Evolutionary conservation across 495 filamentous ascomycete species (phyloP).

Genomic region (Neurospora sp.): DNA sequence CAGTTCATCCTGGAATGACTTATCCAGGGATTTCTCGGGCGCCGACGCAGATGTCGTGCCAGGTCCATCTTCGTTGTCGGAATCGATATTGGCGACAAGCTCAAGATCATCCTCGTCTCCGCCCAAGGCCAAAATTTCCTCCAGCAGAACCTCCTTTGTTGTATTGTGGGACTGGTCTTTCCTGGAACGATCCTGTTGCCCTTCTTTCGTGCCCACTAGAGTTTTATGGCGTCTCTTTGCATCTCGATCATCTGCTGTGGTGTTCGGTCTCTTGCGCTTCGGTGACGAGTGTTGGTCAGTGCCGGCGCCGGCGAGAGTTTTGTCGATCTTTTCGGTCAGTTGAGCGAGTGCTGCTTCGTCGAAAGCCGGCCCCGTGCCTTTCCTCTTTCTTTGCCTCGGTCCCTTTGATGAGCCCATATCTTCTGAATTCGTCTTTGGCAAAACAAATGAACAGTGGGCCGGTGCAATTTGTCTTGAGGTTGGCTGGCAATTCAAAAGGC

Average conservation of each 20-base stretch:
- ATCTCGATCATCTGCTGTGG: conserved; percentile 26
- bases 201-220: conserved; percentile 15
- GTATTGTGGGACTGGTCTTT: conserved; percentile 16
- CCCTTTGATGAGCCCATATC: conserved; percentile 15
- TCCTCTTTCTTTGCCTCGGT: conserved; percentile 13
- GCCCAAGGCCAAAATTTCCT: conserved; percentile 67
- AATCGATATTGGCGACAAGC: conserved; percentile 51
- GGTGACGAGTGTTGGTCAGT: conserved; percentile 25
- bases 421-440: not conserved
- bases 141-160: conserved; percentile 35
- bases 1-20: conserved; percentile 29
- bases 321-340: conserved; percentile 57
- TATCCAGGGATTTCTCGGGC: conserved; percentile 22
- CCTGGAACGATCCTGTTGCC: not conserved
- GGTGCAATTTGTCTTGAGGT: not conserved
- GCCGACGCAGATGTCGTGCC: conserved; percentile 13
- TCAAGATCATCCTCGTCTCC: conserved; percentile 68
- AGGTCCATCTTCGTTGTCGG: conserved; percentile 49
- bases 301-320: conserved; percentile 25
- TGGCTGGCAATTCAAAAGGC: not conserved
- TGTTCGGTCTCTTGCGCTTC: conserved; percentile 34
- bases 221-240: conserved; percentile 39
- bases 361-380: conserved; percentile 34
- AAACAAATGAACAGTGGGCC: not conserved
- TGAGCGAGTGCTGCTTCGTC: conserved; percentile 52